Evolutionary conservation across 257 asterid species (phyloP).

Genomic region (Nicotiana obtusifolia): DNA sequence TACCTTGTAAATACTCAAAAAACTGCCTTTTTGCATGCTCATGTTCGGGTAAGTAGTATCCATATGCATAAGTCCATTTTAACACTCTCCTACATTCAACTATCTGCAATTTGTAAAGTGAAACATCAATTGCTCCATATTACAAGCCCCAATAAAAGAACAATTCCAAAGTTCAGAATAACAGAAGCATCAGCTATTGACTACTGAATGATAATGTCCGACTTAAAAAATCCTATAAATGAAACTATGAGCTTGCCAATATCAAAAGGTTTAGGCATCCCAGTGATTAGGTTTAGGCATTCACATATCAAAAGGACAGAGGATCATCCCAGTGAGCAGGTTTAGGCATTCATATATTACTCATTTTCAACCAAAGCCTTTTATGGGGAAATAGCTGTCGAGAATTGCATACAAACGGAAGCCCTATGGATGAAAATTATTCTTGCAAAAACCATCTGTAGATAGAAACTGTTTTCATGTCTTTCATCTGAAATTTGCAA

Average conservation of each 20-base stretch:
- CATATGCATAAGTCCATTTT: conserved; percentile 98
- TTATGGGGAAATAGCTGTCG: no score
- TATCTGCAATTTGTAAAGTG: conserved; percentile 50
- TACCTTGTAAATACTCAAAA: conserved; percentile 98
- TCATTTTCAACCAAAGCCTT: no score
- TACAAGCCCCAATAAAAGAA: conserved; percentile 8
- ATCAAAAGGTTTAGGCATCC: background rate
- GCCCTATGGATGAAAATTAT: no score
- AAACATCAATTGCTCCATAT: conserved; percentile 3
- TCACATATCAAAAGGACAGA: no score
- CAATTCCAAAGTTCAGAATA: background rate
- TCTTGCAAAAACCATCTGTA: no score
- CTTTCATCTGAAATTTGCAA: background rate
- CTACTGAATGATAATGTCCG: background rate
- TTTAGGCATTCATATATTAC: no score
- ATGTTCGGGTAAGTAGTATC: conserved; percentile 72
- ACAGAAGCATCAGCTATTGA: background rate
- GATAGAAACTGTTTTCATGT: background rate
- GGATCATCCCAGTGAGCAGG: no score
- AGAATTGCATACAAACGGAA: no score
- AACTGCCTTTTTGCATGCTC: conserved; percentile 70
- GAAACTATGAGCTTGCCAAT: background rate
- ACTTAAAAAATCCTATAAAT: background rate
- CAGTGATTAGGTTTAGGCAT: no score
- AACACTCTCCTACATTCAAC: conserved; percentile 96